Evolutionary conservation across 345 rosid genomes (phyloP).

Genomic region (Physaria fendleri): DNA sequence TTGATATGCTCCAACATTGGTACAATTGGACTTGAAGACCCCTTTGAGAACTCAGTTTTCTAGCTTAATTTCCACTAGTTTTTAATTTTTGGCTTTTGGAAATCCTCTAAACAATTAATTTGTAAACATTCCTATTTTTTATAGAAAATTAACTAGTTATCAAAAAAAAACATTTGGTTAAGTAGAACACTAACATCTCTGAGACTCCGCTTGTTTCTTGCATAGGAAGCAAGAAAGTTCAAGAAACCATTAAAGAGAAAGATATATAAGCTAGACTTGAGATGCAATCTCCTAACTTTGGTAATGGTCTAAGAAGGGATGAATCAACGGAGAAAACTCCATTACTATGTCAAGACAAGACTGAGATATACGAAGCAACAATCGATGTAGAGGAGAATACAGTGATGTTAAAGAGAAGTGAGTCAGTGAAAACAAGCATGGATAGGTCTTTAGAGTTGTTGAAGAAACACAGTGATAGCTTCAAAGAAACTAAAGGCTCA

Average conservation of each 20-base stretch:
- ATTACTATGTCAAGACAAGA: slow-evolving; percentile 30
- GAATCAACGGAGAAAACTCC: slow-evolving; percentile 42
- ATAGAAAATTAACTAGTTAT: no score
- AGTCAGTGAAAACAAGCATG: slow-evolving; percentile 34
- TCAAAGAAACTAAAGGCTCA: slow-evolving; percentile 25
- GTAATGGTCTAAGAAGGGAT: no score
- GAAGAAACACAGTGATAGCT: slow-evolving; percentile 5
- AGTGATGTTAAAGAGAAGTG: slow-evolving; percentile 42
- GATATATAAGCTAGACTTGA: background rate
- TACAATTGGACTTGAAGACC: no score
- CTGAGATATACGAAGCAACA: slow-evolving; percentile 15
- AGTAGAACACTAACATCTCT: background rate
- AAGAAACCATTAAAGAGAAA: slow-evolving; percentile 2
- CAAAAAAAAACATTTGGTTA: no score
- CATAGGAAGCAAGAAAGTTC: background rate
- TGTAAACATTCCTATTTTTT: no score
- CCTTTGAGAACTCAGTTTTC: no score
- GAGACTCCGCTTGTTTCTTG: slow-evolving; percentile 15
- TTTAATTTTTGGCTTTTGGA: no score
- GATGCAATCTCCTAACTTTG: slow-evolving; percentile 31
- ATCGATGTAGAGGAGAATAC: slow-evolving; percentile 38
- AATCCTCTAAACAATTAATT: no score
- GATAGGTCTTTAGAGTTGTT: background rate
- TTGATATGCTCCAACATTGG: no score
- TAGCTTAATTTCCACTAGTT: no score